Conservation (phyloP, 2,329 filamentous ascomycete species). For the Monosporascus sp. region DNA sequence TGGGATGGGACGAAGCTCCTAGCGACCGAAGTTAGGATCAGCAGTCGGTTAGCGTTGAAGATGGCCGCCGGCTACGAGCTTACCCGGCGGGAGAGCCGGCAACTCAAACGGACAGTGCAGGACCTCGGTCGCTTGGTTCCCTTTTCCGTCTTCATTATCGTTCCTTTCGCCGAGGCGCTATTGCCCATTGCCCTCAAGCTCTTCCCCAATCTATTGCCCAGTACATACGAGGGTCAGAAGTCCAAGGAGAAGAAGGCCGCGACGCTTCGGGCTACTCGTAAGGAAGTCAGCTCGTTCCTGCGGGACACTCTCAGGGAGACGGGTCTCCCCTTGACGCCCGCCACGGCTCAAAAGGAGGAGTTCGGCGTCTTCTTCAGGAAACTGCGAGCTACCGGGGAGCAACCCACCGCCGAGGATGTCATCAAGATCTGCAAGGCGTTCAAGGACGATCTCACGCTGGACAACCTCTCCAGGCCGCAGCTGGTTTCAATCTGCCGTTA, state of each 20-base stretch:
- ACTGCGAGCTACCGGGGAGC: conserved; percentile 83
- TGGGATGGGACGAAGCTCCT: conserved; percentile 98
- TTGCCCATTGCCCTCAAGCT: conserved; percentile 87
- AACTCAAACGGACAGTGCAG: conserved; percentile 88
- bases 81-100: conserved; percentile 85
- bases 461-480: conserved; percentile 94
- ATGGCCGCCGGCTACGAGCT: conserved; percentile 98
- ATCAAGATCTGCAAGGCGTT: conserved; percentile 99
- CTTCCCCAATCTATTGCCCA: conserved; percentile 95
- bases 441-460: conserved; percentile 93
- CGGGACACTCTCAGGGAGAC: conserved; percentile 85
- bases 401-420: conserved; percentile 81
- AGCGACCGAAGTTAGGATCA: conserved; percentile 88
- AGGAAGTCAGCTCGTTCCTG: conserved; percentile 89
- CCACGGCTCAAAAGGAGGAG: conserved; percentile 85
- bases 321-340: conserved; percentile 79
- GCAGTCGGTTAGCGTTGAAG: conserved; percentile 83
- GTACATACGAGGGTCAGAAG: conserved; percentile 90
- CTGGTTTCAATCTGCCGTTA: conserved; percentile 97
- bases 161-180: conserved; percentile 90
- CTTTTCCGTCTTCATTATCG: conserved; percentile 94
- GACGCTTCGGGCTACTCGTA: conserved; percentile 75
- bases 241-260: conserved; percentile 85
- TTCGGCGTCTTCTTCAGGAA: conserved; percentile 98
- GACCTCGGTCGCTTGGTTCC: conserved; percentile 89